Base-by-base conservation (phyloP, 148 eudicot species). In the Beta vulgaris region DNA sequence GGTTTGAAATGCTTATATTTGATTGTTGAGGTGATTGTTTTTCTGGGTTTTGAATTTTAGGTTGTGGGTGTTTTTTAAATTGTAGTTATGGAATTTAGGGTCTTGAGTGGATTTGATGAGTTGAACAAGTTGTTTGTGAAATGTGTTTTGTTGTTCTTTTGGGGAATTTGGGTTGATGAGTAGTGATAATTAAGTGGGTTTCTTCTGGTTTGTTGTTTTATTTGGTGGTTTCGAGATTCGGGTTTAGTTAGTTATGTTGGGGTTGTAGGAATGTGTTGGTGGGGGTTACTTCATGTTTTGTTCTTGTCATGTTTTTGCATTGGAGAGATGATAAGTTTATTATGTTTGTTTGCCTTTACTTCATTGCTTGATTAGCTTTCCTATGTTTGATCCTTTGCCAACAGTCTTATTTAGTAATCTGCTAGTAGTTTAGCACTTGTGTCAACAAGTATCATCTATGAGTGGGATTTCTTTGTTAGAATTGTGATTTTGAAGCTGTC, bases 221-320 rank as follows among this genome's bases (percentile, higher is more conserved):
- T 36, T 7, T 62, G 63, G 1, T 18, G n/a, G 68, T 57, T 44
- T 25, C 23, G 53, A 18, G 75, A 57, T 73, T 36, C 3, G 13
- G 14, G 39, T 76, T 51, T 18, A 32, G 28, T n/a, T n/a, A n/a
- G n/a, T 63, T 77, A 28, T 16, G 61, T 1, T 76, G 57, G 18
- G 60, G 18, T 57, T 66, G 69, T 66, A 29, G 69, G 72, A 36
- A 23, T 71, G 74, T 54, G 43, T 4, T 37, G 23, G 18, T 26
- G 66, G 23, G 54, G 31, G 46, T 43, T 16, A 55, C 31, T 55
- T 72, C 16, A 31, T 14, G 12, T 58, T 57, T 29, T 53, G 39
- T 21, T 29, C 44, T 37, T 72, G 3, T 72, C n/a, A n/a, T n/a
- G n/a, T n/a, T n/a, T n/a, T n/a, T n/a, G n/a, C n/a, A n/a, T n/a